Evolutionary conservation across 345 rosid genomes (phyloP), one percentile per base, ranked within the genome.

Genomic region (Carallia pectinifolia): DNA sequence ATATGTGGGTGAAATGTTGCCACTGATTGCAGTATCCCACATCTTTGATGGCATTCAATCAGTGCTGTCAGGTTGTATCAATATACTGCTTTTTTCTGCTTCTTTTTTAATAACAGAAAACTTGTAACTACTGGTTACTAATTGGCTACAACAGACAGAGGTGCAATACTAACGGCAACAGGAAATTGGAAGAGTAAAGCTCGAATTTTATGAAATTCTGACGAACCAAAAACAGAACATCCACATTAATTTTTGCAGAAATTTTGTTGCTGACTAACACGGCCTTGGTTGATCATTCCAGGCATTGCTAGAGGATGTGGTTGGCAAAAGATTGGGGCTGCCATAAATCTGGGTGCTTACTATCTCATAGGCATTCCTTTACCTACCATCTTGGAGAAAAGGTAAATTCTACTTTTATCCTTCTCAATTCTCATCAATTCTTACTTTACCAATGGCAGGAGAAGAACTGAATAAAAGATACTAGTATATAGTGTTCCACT

Each of bases 321-420:
- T 23, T 23, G 23, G 23, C 23, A 23, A 23, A 23, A 23, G 23
- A 23, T 23, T 23, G 23, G 23, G 23, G 23, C 23, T 23, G 23
- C 23, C 23, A 23, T 23, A 23, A 23, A 23, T 23, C 23, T 23
- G 23, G 23, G 23, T 23, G 23, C 23, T 23, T 82, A 82, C 72
- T 84, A 86, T 64, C 65, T 88, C 37, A 31, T 83, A 0, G 90
- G 88, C 37, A 78, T 82, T 72, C 92, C 87, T 33, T 72, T 62
- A 30, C 39, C 75, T 64, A 16, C 58, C 0, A 1, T 72, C 5
- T 44, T 65, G 19, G 65, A 23, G 89, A 81, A 39, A 76, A 73
- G 82, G 87, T 82, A 64, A 62, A 39, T 53, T 23, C 56, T 6
- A 37, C 38, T 4, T 37, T 37, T 37, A 37, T 37, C 38, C 6